Base-by-base conservation (phyloP, 2,329 filamentous ascomycete species). In the Penicillium sp. region DNA sequence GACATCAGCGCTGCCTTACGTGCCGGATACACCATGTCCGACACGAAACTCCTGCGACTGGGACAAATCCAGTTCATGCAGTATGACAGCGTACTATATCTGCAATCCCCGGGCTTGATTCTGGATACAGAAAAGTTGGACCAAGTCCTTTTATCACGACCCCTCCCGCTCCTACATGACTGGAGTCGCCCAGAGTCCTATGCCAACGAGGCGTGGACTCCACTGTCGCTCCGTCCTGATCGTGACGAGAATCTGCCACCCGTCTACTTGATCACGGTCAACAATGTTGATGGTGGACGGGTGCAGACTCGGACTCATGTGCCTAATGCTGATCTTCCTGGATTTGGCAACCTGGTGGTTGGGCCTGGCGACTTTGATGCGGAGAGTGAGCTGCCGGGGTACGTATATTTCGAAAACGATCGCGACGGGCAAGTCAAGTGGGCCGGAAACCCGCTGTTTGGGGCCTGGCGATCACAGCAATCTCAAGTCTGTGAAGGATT, bases 11-110 rank as follows among this genome's bases (percentile, higher is more conserved):
- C 63, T 3, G 73, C 73, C 70, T 69, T 2, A 61, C 69, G 4
- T 66, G 68, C 37, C 3, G 75, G 75, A 11, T 75, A 75, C 50
- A 51, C 60, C 6, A 54, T 67, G 6, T 76, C 74, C 18, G 71
- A 77, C 44, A 73, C 72, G 16, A 76, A 74, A 35, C 63, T 77
- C 5, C 69, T 77, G 18, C 74, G 75, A 16, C 60, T 76, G 18
- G 69, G 72, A 22, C 70, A 76, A 55, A 71, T 76, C 43, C 74
- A 77, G 50, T 75, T 79, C 58, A 71, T 74, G 69, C 73, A 73
- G 37, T 80, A 80, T 60, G 76, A 79, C 50, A 74, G 77, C 40
- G 74, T 79, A 0, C 61, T 80, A 1, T 80, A 78, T 61, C 63
- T 80, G 4, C 75, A 74, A 39, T 73, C 75, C 1, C 78, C 78